Percentiles rank a stretch among this genome's conserved stretches.
Conservation (phyloP, 2,329 filamentous ascomycete genomes). For the Fusarium graminum region DNA sequence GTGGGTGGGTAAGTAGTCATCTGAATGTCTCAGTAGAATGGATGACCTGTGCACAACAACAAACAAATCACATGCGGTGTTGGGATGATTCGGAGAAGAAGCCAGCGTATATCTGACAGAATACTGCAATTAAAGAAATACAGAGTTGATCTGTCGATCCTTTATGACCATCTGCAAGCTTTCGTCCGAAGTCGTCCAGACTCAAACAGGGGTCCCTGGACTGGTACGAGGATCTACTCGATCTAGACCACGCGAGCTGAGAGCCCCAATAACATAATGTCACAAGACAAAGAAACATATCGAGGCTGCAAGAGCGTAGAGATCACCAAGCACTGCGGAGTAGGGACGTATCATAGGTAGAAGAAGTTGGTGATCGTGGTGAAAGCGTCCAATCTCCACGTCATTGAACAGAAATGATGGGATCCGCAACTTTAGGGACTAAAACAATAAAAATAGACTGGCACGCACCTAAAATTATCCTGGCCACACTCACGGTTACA, state of each 20-base stretch:
- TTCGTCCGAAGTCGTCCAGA: conserved; percentile 18
- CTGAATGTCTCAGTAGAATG: conserved; percentile 18
- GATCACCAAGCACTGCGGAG: neutral
- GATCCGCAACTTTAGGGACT: conserved; percentile 2
- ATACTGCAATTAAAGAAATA: neutral
- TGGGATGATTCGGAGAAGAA: neutral
- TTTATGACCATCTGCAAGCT: conserved; percentile 4
- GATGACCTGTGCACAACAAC: neutral
- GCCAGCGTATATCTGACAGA: neutral
- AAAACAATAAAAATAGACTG: conserved; percentile 32
- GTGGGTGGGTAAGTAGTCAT: neutral
- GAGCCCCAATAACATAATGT: neutral
- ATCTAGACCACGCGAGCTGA: conserved; percentile 24
- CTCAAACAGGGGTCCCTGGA: conserved; percentile 19
- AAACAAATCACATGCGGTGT: conserved; percentile 8
- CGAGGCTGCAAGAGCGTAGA: neutral
- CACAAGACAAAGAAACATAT: neutral
- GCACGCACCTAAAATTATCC: conserved; percentile 38
- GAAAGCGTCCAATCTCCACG: conserved; percentile 13
- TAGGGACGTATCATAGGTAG: neutral
- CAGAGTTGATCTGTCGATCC: neutral
- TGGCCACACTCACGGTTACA: neutral
- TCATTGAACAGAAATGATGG: conserved; percentile 24
- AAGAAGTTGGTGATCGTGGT: conserved; percentile 3
- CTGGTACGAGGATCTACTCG: conserved; percentile 21